Conservation (phyloP, 345 rosid genomes). For the Syzygium aromaticum region DNA sequence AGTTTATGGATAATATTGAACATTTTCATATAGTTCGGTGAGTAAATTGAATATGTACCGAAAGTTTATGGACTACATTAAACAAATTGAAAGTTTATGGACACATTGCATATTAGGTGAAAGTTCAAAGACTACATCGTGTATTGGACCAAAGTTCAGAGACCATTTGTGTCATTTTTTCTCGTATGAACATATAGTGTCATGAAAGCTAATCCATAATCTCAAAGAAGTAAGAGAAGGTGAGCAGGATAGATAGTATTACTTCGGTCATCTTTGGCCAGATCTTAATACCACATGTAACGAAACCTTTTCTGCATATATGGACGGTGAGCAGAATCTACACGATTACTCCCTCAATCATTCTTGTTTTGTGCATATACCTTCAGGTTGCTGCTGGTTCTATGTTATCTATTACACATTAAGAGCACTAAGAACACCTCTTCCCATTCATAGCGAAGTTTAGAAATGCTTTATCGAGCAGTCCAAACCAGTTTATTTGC, state of each 20-base stretch:
- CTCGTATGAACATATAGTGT: neutral
- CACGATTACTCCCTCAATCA: neutral
- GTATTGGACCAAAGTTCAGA: neutral
- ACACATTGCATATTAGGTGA: no score
- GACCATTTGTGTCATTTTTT: no score
- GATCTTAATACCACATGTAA: neutral
- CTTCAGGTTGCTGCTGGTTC: neutral
- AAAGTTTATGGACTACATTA: no score
- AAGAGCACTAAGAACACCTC: neutral
- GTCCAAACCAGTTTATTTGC: neutral
- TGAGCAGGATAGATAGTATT: neutral
- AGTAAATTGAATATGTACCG: rapidly evolving
- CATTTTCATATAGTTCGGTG: no score
- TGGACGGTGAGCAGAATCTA: neutral
- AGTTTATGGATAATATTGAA: no score
- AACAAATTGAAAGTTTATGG: no score
- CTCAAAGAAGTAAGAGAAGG: neutral
- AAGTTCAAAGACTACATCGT: neutral
- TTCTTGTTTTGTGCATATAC: neutral
- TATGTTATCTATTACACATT: neutral
- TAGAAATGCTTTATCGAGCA: neutral
- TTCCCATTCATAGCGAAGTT: neutral
- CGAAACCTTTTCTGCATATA: neutral
- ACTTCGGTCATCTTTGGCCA: neutral
- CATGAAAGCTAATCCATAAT: rapidly evolving